These are phyloP conservation scores for Plasmodium cynomolgi DNA, from an alignment of 169 alveolate species.

Conservation along the genomic window DNA sequence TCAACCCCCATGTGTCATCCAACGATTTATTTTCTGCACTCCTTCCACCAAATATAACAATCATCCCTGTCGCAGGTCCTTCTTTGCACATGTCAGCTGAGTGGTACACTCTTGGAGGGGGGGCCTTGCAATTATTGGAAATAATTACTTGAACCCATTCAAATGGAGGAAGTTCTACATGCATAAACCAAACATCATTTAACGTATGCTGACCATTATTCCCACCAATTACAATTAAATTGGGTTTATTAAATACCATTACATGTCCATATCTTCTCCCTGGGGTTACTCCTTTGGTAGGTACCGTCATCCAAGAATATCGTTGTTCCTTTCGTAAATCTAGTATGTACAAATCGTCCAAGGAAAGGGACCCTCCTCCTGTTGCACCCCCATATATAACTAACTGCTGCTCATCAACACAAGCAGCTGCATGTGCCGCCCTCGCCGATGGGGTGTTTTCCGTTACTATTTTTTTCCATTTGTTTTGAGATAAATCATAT, in stretches of 20 bases:
- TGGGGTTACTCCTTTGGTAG: constrained; percentile 97
- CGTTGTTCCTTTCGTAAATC: constrained; percentile 95
- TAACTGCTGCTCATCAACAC: constrained; percentile 95
- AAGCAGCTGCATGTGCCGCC: constrained; percentile 99
- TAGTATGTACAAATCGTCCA: constrained; percentile 96
- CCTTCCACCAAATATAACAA: constrained; percentile 99
- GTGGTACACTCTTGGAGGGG: constrained; percentile 95
- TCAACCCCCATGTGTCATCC: constrained; percentile 99
- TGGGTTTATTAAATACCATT: constrained; percentile 96
- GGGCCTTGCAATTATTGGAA: constrained; percentile 87
- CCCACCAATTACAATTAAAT: constrained; percentile 97
- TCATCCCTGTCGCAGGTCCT: constrained; percentile 99
- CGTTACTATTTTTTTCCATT: constrained; percentile 91
- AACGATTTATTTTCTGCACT: constrained; percentile 94
- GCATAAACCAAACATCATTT: constrained; percentile 97
- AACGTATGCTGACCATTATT: constrained; percentile 96
- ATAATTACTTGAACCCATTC: constrained; percentile 94
- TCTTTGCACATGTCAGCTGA: constrained; percentile 91
- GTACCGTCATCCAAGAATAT: constrained; percentile 98
- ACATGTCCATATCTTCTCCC: constrained; percentile 99
- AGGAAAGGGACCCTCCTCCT: constrained; percentile 98
- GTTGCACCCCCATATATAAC: constrained; percentile 99
- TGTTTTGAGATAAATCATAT: constrained; percentile 88
- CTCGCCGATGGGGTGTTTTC: constrained; percentile 96
- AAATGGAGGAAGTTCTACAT: constrained; percentile 97